A percentile compares a stretch with the other conserved stretches of the same genome.
These are phyloP conservation scores for Lactarius hatsudake DNA, from an alignment of 768 basidiomycete genomes.

Conservation along the genomic window DNA sequence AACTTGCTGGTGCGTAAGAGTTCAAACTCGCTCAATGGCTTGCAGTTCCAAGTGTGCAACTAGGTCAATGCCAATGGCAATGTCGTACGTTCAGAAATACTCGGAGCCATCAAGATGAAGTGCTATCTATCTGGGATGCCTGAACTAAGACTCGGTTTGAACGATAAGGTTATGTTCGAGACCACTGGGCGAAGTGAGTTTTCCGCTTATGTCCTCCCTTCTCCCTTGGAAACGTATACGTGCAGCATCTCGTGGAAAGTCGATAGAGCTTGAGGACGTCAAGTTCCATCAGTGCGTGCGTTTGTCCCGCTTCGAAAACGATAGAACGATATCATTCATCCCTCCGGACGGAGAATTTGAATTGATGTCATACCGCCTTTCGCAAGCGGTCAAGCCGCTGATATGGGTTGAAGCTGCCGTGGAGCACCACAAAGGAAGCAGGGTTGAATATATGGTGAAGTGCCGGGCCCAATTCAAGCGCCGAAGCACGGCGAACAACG, in stretches of 20 bases:
- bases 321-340: constrained; percentile 98
- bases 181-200: constrained; percentile 87
- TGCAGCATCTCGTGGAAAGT: constrained; percentile 83
- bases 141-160: constrained; percentile 89
- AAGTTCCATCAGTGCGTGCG: constrained; percentile 99
- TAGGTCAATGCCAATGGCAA: constrained; percentile 97
- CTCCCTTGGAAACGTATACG: background rate
- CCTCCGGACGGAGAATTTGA: constrained; percentile 99
- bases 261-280: constrained; percentile 99
- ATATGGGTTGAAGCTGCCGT: constrained; percentile 98
- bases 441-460: constrained; percentile 96
- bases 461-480: constrained; percentile 97
- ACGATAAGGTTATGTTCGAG: constrained; percentile 99
- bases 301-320: constrained; percentile 94
- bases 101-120: constrained; percentile 99
- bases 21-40: background rate
- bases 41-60: background rate
- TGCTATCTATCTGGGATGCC: constrained; percentile 99
- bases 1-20: constrained; percentile 74
- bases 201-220: background rate
- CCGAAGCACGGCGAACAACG: constrained; percentile 94
- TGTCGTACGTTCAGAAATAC: constrained; percentile 94
- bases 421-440: constrained; percentile 89
- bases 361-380: constrained; percentile 96
- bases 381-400: constrained; percentile 94